Conservation (phyloP, 208 protist species). For the Trichomonas gallinae region DNA sequence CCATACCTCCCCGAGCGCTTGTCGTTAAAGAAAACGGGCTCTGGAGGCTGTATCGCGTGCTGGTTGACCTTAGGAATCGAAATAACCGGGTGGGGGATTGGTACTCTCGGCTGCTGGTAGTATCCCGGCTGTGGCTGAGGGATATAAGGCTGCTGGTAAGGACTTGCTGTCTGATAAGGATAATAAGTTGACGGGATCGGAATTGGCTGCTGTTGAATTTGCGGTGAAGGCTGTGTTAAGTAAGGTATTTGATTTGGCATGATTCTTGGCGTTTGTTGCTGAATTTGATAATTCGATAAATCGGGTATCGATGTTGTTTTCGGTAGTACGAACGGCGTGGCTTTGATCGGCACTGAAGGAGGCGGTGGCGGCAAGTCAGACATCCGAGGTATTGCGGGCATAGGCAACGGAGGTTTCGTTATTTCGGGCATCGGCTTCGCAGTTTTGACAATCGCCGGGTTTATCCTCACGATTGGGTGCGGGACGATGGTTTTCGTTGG, state of each 20-base stretch:
- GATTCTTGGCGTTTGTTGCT: background rate
- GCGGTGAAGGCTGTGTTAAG: background rate
- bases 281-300: background rate
- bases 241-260: background rate
- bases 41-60: background rate
- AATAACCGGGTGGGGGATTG: background rate
- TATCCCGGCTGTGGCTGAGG: background rate
- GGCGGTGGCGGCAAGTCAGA: background rate
- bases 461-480: background rate
- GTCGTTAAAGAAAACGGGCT: background rate
- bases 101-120: background rate
- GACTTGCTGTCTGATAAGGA: background rate
- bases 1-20: background rate
- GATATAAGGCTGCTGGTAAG: background rate
- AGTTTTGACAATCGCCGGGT: background rate
- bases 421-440: background rate
- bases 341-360: background rate
- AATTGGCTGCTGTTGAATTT: background rate
- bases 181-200: background rate
- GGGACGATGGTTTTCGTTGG: background rate
- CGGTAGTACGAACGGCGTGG: background rate
- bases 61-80: background rate
- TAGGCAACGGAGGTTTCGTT: background rate
- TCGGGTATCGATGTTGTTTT: background rate
- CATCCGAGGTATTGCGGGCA: background rate